These are phyloP conservation scores for Kokia cookei DNA, from an alignment of 441 rosid species.

Conservation along the genomic window DNA sequence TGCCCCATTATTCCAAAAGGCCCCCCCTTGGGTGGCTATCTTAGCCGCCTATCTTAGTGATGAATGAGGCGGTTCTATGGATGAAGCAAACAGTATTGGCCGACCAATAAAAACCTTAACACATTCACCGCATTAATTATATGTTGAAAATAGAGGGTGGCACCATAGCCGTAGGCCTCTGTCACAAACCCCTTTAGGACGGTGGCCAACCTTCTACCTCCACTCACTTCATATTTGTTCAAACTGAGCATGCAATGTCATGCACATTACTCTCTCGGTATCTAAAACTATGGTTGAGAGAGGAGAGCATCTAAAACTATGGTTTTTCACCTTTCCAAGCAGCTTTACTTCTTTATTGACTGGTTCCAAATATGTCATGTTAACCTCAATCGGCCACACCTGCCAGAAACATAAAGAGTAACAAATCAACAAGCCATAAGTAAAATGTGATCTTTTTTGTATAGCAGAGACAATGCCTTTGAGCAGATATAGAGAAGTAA, in stretches of 20 bases:
- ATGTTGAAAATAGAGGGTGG: background rate
- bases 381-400: slow-evolving; percentile 91
- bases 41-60: background rate
- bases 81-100: background rate
- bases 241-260: background rate
- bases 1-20: background rate
- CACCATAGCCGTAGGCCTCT: background rate
- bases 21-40: background rate
- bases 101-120: background rate
- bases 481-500: background rate
- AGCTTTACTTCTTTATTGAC: slow-evolving; percentile 65
- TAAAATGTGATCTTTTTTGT: background rate
- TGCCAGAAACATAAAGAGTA: slow-evolving; percentile 18
- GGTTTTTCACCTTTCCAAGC: slow-evolving; percentile 67
- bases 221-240: background rate
- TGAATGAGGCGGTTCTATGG: background rate
- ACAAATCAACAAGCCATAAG: background rate
- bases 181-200: background rate
- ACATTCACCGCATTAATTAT: background rate
- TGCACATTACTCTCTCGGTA: background rate
- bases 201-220: background rate
- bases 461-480: background rate
- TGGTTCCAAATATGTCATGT: slow-evolving; percentile 76
- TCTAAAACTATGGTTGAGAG: background rate
- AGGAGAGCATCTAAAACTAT: background rate